Evolutionary conservation across 2,329 filamentous ascomycete species (phyloP), one percentile per base, ranked within the genome.

Genomic region (Gaeumannomyces sp.): DNA sequence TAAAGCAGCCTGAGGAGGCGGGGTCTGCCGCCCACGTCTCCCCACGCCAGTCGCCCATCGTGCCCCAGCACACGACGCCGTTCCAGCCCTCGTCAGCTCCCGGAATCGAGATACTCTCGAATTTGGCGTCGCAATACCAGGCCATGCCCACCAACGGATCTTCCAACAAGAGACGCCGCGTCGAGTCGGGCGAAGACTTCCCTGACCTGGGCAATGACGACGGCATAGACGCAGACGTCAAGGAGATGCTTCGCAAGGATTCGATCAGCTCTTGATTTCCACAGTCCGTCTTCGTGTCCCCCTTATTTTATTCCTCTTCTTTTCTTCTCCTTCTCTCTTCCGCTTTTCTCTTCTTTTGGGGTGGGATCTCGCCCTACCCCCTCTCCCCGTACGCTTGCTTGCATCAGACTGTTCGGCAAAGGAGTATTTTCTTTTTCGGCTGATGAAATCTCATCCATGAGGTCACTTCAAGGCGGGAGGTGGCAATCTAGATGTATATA

Each of bases 221-320:
- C 67, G 83, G 78, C 0, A 84, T 86, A 62, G 84, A 86, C 67
- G 78, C 81, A 0, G 83, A 86, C 60, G 83, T 86, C 45, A 79
- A 80, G 31, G 82, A 83, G 69, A 83, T 85, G 76, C 75, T 87
- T 59, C 75, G 76, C 58, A 78, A 79, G 67, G 80, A 81, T 27
- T 76, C 73, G 56, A 70, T 64, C 29, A 70, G 65, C 2, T 67
- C 57, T 8, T 66, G 57, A 66, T 56, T n/a, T 19, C 57, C 6
- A 16, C 27, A 28, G 16, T 14, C 29, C n/a, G 29, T 28, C 27
- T 19, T 4, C n/a, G 16, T 16, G 14, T 28, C 13, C 28, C 19
- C 11, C 29, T 29, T 25, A 3, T 33, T 25, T 38, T 10, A 25
- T 45, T 53, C 8, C 62, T 14, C 38, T 13, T 28, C 53, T 59